Conservation (phyloP, 225 moss, liverwort and hornwort genomes). For the Polytrichum formosum region DNA sequence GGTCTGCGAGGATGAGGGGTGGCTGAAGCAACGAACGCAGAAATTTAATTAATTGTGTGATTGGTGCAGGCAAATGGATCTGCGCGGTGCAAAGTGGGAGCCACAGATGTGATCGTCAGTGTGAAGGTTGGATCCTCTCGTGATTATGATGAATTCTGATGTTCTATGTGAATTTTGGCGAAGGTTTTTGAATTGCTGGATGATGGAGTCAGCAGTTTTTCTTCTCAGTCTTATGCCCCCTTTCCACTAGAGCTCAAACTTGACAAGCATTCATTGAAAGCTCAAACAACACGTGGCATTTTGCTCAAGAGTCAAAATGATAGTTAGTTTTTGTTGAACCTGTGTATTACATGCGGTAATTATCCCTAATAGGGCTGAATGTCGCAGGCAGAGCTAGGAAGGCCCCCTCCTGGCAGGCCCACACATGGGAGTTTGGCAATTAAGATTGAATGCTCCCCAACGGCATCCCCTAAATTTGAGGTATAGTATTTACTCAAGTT, state of each 20-base stretch:
- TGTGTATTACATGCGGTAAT: no score
- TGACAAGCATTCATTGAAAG: no score
- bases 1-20: no score
- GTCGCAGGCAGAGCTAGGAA: conserved; percentile 88
- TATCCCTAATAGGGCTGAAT: background rate
- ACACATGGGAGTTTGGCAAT: conserved; percentile 80
- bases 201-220: background rate
- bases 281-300: no score
- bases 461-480: conserved; percentile 88
- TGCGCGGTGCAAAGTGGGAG: conserved; percentile 71
- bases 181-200: no score
- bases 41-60: no score
- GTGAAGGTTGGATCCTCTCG: conserved; percentile 49
- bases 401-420: conserved; percentile 70
- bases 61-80: conserved; percentile 82
- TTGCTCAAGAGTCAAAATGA: no score
- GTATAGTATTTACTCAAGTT: conserved; percentile 14
- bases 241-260: no score
- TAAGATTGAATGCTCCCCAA: conserved; percentile 85
- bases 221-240: no score
- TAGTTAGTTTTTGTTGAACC: no score
- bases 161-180: background rate
- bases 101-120: conserved; percentile 84
- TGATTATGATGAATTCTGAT: background rate
- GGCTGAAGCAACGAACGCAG: no score